phyloP scores from a whole-genome alignment of 2,329 filamentous ascomycete species.

The Aspergillus proliferans region DNA sequence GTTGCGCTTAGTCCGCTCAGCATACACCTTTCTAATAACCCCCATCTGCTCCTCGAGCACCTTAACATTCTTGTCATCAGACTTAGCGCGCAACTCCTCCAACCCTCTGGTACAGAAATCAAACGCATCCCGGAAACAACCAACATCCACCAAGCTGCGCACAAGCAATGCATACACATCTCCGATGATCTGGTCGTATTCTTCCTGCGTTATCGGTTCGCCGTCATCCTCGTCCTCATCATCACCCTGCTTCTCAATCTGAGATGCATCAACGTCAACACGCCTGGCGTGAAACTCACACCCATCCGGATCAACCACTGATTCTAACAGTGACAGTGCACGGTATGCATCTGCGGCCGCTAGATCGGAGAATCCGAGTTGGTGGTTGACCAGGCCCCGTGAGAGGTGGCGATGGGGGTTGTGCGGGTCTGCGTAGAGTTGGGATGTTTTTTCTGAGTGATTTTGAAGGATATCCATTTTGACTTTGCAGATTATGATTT shows the following conservation, averaged over 20 bases:
- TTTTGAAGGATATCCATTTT: constrained; percentile 24
- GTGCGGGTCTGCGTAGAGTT: constrained; percentile 35
- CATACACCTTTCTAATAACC: constrained; percentile 21
- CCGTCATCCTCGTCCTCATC: constrained; percentile 41
- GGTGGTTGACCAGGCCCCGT: constrained; percentile 64
- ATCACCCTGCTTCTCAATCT: constrained; percentile 5
- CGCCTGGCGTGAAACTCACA: constrained; percentile 73
- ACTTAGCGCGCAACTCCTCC: constrained; percentile 12
- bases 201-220: constrained; percentile 23
- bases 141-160: constrained; percentile 29
- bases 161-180: constrained; percentile 34
- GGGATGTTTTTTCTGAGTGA: constrained; percentile 51
- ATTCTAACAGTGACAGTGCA: constrained; percentile 79
- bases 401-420: constrained; percentile 36
- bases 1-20: constrained; percentile 3
- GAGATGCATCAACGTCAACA: constrained; percentile 23
- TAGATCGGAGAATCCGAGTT: constrained; percentile 81
- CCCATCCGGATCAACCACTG: constrained; percentile 63
- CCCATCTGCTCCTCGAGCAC: constrained; percentile 23
- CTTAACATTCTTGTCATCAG: constrained; percentile 4
- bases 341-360: constrained; percentile 86
- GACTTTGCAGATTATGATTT: constrained; percentile 15
- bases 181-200: constrained; percentile 31
- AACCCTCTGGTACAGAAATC: constrained; percentile 33
- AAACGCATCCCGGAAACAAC: constrained; percentile 37